Conservation (phyloP, 1,284 basidiomycete genomes). For the Pholiota adiposa region DNA sequence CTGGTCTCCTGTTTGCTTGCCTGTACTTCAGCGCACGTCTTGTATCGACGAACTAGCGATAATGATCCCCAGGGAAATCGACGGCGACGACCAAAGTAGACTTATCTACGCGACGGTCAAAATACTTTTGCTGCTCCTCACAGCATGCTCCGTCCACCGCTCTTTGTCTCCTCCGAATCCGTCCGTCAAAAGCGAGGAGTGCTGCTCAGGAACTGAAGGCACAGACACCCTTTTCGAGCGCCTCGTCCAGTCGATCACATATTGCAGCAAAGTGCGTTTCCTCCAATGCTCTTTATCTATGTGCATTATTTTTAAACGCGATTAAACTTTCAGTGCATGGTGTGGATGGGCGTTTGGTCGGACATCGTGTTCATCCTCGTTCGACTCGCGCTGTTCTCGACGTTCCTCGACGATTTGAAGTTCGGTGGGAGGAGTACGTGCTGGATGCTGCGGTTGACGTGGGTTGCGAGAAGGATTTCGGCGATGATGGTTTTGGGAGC, state of each 20-base stretch:
- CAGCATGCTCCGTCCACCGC: constrained; percentile 36
- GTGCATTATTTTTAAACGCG: constrained; percentile 1
- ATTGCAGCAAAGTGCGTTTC: constrained; percentile 34
- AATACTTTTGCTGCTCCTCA: constrained; percentile 24
- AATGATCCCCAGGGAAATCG: neutral
- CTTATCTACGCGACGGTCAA: constrained; percentile 7
- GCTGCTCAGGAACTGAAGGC: constrained; percentile 30
- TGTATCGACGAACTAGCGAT: no score
- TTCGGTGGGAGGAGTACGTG: neutral
- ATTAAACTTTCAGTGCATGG: constrained; percentile 35
- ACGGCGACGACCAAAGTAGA: neutral
- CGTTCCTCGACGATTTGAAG: neutral
- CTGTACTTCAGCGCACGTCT: neutral
- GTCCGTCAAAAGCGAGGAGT: constrained; percentile 36
- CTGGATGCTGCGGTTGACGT: neutral
- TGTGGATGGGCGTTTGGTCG: constrained; percentile 32
- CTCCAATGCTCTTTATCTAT: neutral
- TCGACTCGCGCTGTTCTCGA: neutral
- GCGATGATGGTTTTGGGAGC: constrained; percentile 23
- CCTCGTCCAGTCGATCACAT: constrained; percentile 39
- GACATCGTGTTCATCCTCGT: constrained; percentile 23
- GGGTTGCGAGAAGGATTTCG: constrained; percentile 9
- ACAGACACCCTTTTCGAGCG: constrained; percentile 37
- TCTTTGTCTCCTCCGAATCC: constrained; percentile 43
- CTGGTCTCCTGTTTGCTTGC: no score